Conservation (phyloP, 2,329 filamentous ascomycete species). For the Talaromyces islandicus region DNA sequence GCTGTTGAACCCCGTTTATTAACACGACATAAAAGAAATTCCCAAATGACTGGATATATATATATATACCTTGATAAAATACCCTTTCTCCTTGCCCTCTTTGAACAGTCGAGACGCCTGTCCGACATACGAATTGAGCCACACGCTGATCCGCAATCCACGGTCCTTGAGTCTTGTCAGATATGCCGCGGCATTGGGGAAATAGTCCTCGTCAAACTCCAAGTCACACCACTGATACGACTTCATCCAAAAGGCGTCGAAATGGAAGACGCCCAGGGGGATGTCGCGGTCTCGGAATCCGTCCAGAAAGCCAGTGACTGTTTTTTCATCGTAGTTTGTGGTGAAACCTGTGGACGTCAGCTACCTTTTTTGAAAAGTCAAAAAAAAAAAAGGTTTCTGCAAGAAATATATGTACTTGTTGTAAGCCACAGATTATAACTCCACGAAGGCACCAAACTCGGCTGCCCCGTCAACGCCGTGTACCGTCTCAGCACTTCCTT, state of each 20-base stretch:
- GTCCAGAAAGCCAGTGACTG: conserved; percentile 60
- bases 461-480: conserved; percentile 59
- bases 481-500: conserved; percentile 67
- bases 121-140: conserved; percentile 71
- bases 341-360: conserved; percentile 45
- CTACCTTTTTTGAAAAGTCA: neutral
- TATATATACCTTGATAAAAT: conserved; percentile 52
- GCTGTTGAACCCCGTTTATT: conserved; percentile 28
- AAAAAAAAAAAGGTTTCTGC: neutral
- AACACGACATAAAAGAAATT: neutral
- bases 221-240: conserved; percentile 73
- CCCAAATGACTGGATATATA: neutral
- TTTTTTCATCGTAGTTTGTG: conserved; percentile 65
- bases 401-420: conserved; percentile 38
- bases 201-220: conserved; percentile 61
- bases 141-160: conserved; percentile 64
- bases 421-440: conserved; percentile 72
- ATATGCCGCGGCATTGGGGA: conserved; percentile 62
- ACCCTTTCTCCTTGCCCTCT: conserved; percentile 57
- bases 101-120: conserved; percentile 63
- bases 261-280: conserved; percentile 67
- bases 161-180: conserved; percentile 59
- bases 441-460: conserved; percentile 63
- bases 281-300: conserved; percentile 62
- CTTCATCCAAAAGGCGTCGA: conserved; percentile 73